Conservation (phyloP, 2,329 filamentous ascomycete species). For the Onygenales sp. region DNA sequence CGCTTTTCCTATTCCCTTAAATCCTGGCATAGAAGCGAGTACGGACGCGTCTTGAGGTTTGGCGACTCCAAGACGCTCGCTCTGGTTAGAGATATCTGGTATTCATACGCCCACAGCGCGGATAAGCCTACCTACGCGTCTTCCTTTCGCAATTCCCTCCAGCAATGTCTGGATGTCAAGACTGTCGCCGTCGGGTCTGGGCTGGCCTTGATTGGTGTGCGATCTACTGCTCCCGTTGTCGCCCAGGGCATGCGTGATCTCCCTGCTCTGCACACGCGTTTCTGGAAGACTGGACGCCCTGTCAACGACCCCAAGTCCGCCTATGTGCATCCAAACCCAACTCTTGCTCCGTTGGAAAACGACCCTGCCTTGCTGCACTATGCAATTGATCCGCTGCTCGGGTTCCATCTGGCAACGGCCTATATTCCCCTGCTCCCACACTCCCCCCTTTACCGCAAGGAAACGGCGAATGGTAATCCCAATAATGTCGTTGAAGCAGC, state of each 20-base stretch:
- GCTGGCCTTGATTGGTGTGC: conserved; percentile 6
- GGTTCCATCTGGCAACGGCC: conserved; percentile 49
- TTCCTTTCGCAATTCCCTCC: not conserved
- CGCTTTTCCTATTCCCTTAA: conserved; percentile 28
- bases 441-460: conserved; percentile 27
- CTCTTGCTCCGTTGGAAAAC: conserved; percentile 8
- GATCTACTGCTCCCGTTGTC: conserved; percentile 20
- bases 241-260: conserved; percentile 6
- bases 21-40: conserved; percentile 37
- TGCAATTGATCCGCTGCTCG: conserved; percentile 42
- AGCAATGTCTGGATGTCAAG: conserved; percentile 2
- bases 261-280: conserved; percentile 12
- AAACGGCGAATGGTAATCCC: not conserved
- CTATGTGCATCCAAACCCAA: not conserved
- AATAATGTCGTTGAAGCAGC: conserved; percentile 7
- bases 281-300: conserved; percentile 22
- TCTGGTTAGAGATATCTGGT: conserved; percentile 28
- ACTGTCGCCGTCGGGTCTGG: conserved; percentile 13
- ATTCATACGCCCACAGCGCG: conserved; percentile 18
- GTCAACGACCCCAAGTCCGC: conserved; percentile 29
- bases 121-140: not conserved
- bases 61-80: conserved; percentile 40
- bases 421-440: conserved; percentile 28
- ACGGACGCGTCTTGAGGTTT: conserved; percentile 40
- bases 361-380: conserved; percentile 36